phyloP scores from a whole-genome alignment of 2,329 filamentous ascomycete genomes.

The Aureobasidium sp. region DNA sequence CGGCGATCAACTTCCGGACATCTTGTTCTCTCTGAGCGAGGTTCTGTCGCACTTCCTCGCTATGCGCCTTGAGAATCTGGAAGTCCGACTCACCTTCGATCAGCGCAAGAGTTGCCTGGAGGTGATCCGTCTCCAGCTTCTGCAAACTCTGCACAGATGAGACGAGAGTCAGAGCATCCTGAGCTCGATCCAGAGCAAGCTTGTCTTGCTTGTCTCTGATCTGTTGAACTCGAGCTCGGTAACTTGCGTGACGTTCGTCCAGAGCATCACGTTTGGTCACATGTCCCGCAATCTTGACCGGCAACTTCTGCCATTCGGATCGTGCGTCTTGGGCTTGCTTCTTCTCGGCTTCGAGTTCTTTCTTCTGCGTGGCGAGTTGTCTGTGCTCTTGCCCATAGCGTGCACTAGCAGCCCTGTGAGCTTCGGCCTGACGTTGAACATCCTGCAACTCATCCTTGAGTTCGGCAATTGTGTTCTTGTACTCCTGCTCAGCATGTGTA shows the following conservation, averaged over 20 bases:
- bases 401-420: constrained; percentile 15
- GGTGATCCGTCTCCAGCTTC: constrained; percentile 50
- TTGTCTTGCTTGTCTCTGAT: constrained; percentile 35
- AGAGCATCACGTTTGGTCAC: constrained; percentile 37
- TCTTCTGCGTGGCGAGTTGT: constrained; percentile 17
- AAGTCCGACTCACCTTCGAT: constrained; percentile 81
- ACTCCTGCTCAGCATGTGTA: constrained; percentile 49
- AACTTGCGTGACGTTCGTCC: constrained; percentile 48
- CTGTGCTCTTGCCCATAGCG: constrained; percentile 17
- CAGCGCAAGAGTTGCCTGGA: constrained; percentile 60
- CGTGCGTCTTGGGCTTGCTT: constrained; percentile 53
- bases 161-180: constrained; percentile 44
- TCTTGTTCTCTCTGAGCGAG: constrained; percentile 41
- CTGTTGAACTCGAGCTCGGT: constrained; percentile 44
- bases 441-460: constrained; percentile 31
- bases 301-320: constrained; percentile 57
- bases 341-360: constrained; percentile 52
- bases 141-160: constrained; percentile 55
- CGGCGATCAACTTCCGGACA: constrained; percentile 29
- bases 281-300: constrained; percentile 57
- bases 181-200: constrained; percentile 25
- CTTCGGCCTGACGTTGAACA: constrained; percentile 28
- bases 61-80: constrained; percentile 57
- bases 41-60: constrained; percentile 47
- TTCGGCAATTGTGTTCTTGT: constrained; percentile 45